Base-by-base conservation (phyloP, 176 grass and related monocot species). In the Hsuehochloa calcarea region DNA sequence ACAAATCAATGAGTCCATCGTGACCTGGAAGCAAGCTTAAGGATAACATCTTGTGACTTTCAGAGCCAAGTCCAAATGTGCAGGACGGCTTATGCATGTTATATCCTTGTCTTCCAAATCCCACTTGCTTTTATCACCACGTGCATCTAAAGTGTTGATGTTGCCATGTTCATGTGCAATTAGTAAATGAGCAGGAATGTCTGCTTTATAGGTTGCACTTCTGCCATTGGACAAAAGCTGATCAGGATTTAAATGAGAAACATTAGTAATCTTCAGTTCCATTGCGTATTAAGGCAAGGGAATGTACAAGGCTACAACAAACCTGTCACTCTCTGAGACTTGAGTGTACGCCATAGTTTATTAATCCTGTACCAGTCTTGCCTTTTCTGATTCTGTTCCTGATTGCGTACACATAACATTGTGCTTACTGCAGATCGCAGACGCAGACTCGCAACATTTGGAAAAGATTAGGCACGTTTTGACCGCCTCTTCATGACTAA, bases 81-180 rank as follows among this genome's bases (percentile, higher is more conserved):
- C 56, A 67, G 79, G 79, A 43, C 65, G 31, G 72, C 65, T 80
- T 37, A 41, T 77, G 79, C 67, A 43, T 72, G 65, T 61, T 71
- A 71, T 41, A 70, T 81, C 83, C 77, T 82, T 86, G 73, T 77
- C 84, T 27, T 52, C 73, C 88, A 65, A 65, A 78, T 3, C 26
- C 52, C 66, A 31, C 59, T 56, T 23, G 72, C 25, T 70, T 70
- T 79, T 41, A 83, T 38, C 68, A 2, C 59, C 84, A 75, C 84
- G 89, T 87, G 75, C 85, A n/a, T 14, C 27, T 60, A 60, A 61
- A 79, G 84, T 51, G 69, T 4, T 76, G 70, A 72, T 82, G 15
- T n/a, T 35, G 61, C 27, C 25, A n/a, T 38, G 16, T n/a, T 1
- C 41, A 70, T 82, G 14, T 31, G 25, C 11, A 12, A 25, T 45